These are phyloP conservation scores for Spiromastix sp. DNA, from an alignment of 2,329 filamentous ascomycete genomes.

Conservation along the genomic window DNA sequence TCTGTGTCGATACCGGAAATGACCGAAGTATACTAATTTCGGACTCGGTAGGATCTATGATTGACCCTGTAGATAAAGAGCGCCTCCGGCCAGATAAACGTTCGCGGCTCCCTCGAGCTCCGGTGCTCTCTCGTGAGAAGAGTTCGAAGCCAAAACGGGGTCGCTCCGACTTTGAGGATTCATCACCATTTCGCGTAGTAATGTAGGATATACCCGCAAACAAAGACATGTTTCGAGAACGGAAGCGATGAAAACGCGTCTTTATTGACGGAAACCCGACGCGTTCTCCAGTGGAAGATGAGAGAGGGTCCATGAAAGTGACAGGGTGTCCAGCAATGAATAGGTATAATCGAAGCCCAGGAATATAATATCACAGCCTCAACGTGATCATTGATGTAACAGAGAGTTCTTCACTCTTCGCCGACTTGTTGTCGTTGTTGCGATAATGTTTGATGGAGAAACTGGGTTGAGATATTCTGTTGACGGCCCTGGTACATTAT, in stretches of 20 bases:
- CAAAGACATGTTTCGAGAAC: conserved; percentile 3
- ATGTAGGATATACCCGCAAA: conserved; percentile 2
- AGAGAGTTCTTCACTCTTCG: no score
- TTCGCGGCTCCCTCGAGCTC: not conserved
- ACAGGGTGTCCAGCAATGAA: no score
- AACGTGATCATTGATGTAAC: no score
- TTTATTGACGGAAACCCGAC: not conserved
- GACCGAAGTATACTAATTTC: conserved; percentile 6
- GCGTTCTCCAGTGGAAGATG: not conserved
- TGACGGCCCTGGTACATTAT: no score
- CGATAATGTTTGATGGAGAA: no score
- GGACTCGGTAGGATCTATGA: conserved; percentile 15
- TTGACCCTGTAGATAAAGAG: conserved; percentile 14
- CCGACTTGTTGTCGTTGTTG: no score
- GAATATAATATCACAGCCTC: no score
- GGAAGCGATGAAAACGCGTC: conserved; percentile 2
- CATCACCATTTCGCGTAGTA: not conserved
- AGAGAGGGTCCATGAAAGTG: conserved; percentile 2
- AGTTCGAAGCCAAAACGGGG: conserved; percentile 4
- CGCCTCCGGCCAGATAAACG: conserved; percentile 11
- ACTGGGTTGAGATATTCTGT: no score
- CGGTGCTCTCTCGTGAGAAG: conserved; percentile 1
- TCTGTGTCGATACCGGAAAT: no score
- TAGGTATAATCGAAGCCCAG: no score
- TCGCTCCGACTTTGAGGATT: not conserved